Evolutionary conservation across 2,329 filamentous ascomycete species (phyloP).

Genomic region (Ophiobolus disseminans): DNA sequence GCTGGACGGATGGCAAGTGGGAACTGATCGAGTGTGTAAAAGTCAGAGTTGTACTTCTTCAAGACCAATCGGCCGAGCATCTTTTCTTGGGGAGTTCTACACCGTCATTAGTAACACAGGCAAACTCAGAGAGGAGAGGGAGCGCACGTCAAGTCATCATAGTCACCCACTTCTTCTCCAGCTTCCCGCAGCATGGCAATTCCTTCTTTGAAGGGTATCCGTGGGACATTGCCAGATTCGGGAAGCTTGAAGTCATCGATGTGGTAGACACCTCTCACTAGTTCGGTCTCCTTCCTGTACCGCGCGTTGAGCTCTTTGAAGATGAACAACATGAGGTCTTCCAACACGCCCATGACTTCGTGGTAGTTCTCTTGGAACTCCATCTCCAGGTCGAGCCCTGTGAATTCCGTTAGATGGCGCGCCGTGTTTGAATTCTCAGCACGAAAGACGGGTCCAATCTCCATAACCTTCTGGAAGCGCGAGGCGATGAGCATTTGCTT

Average conservation of each 20-base stretch:
- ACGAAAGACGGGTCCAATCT: slow-evolving; percentile 81
- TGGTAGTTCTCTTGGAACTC: slow-evolving; percentile 80
- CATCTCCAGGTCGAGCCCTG: slow-evolving; percentile 89
- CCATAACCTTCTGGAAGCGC: slow-evolving; percentile 77
- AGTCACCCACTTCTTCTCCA: slow-evolving; percentile 76
- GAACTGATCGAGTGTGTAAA: slow-evolving; percentile 97
- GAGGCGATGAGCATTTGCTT: slow-evolving; percentile 87
- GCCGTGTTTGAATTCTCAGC: slow-evolving; percentile 88
- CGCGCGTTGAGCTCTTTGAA: slow-evolving; percentile 74
- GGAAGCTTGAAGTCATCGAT: slow-evolving; percentile 80
- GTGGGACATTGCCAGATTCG: slow-evolving; percentile 74
- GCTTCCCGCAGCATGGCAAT: slow-evolving; percentile 79
- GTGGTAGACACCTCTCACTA: slow-evolving; percentile 74
- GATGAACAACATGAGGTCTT: slow-evolving; percentile 77
- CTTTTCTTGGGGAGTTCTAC: slow-evolving; percentile 78
- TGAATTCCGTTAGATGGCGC: slow-evolving; percentile 87
- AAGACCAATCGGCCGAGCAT: slow-evolving; percentile 86
- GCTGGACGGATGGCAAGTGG: slow-evolving; percentile 87
- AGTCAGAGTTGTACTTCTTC: slow-evolving; percentile 91
- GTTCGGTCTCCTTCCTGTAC: slow-evolving; percentile 74
- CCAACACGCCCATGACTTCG: slow-evolving; percentile 75
- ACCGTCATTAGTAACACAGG: slow-evolving; percentile 7
- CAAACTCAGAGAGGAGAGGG: background rate
- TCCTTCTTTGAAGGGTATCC: slow-evolving; percentile 78
- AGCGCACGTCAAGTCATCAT: slow-evolving; percentile 72